Evolutionary conservation across 2,329 filamentous ascomycete genomes (phyloP).

Genomic region (Cladophialophora psammophila): DNA sequence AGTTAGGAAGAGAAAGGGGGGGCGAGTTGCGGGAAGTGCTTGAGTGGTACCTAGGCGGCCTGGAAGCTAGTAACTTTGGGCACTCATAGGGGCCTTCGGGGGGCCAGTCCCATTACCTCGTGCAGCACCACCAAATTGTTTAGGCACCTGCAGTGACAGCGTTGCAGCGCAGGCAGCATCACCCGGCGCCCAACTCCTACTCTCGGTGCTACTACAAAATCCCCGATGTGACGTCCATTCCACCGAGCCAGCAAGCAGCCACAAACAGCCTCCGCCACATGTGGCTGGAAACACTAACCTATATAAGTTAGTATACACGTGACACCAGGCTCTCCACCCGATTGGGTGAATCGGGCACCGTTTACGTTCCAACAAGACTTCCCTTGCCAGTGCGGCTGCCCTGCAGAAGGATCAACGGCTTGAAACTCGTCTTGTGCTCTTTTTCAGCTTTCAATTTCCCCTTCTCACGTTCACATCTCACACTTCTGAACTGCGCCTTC

Average conservation of each 20-base stretch:
- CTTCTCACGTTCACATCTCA: background rate
- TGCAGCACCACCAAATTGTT: background rate
- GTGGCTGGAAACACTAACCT: background rate
- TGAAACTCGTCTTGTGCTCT: conserved; percentile 16
- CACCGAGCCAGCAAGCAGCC: background rate
- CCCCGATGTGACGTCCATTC: too few species aligned
- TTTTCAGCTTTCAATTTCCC: conserved; percentile 11
- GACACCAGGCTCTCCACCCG: background rate
- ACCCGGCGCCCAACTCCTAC: too few species aligned
- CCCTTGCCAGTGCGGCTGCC: conserved; percentile 7
- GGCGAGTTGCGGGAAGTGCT: conserved; percentile 1
- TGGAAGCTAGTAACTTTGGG: conserved; percentile 6
- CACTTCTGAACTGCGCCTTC: background rate
- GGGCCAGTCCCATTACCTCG: background rate
- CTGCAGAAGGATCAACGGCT: conserved; percentile 2
- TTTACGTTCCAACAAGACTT: background rate
- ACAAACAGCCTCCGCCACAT: background rate
- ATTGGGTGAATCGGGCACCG: conserved; percentile 13
- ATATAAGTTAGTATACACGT: background rate
- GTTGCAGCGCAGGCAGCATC: too few species aligned
- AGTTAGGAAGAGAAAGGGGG: conserved; percentile 6
- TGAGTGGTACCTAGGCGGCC: background rate
- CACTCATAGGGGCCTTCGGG: background rate
- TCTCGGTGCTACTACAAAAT: too few species aligned
- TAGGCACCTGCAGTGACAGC: background rate